Base-by-base conservation (phyloP, 768 basidiomycete species). In the Filobasidium wieringae region DNA sequence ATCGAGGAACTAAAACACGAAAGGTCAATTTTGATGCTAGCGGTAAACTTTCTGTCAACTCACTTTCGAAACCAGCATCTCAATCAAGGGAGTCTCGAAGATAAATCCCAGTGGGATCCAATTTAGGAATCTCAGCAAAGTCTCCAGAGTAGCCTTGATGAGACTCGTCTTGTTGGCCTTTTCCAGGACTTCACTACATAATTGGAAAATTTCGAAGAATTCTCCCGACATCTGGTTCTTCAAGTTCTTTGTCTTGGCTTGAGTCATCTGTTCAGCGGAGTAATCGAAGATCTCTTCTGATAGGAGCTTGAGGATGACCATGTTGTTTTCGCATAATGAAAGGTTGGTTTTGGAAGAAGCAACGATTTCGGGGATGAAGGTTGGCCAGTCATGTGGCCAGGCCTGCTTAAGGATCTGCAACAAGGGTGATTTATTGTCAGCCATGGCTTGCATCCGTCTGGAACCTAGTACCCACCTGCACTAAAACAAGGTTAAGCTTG, bases 61-160 rank as follows among this genome's bases (percentile, higher is more conserved):
- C 76, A 95, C 92, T 66, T 93, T 82, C 69, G 84, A 85, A 32
- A 97, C 80, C 17, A 99, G 79, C 55, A 88, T 80, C 74, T 99
- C 95, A 61, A 97, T 96, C 66, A 99, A 85, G 33, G 86, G 88
- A 0, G 95, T 97, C 76, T 97, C 95, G 68, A 97, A 99, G 66
- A 99, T 96, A 72, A 93, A 99, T 22, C 93, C 95, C 51, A 99
- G 78, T 50, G 95, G 95, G 68, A 99, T 99, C 95, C 95, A 97
- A 73, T 96, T 96, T 66, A 99, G 77, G 80, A 99, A 99, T 54
- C 90, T 80, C 61, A 97, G 79, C 17, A 99, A 78, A 0, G 95
- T 96, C 74, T 97, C 93, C 63, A 99, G 77, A 2, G 93, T 97
- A 15, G 86, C 87, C 74, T 82, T 91, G 78, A 97, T 92, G 58